Conservation (phyloP, 805 yeast species). For the Candida vaughaniae region DNA sequence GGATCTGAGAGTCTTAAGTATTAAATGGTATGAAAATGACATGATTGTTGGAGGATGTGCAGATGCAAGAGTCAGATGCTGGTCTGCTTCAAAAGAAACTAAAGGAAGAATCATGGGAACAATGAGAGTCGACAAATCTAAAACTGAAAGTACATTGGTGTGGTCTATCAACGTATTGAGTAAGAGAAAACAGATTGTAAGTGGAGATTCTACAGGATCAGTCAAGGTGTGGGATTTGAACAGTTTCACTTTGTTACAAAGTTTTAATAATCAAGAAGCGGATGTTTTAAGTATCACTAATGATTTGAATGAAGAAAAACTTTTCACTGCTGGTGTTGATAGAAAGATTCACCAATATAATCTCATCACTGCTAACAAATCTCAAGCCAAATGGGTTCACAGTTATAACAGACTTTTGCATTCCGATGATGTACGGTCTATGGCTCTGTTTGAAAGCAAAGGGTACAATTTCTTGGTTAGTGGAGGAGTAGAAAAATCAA, state of each 20-base stretch:
- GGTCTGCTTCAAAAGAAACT: constrained; percentile 52
- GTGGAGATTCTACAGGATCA: constrained; percentile 95
- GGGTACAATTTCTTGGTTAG: constrained; percentile 68
- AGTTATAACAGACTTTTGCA: constrained; percentile 77
- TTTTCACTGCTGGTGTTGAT: constrained; percentile 92
- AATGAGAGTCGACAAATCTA: constrained; percentile 88
- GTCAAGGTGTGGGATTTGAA: constrained; percentile 90
- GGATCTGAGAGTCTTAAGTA: constrained; percentile 72
- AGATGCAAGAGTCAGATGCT: constrained; percentile 85
- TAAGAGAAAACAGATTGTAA: constrained; percentile 69
- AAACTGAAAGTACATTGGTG: constrained; percentile 81
- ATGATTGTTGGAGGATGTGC: constrained; percentile 90
- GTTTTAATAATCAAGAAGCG: constrained; percentile 83
- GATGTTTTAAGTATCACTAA: constrained; percentile 76
- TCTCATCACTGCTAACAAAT: constrained; percentile 30
- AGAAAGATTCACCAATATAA: constrained; percentile 79
- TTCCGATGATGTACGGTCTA: constrained; percentile 79
- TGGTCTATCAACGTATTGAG: constrained; percentile 80
- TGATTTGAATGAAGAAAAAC: constrained; percentile 57
- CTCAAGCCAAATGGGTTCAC: constrained; percentile 65
- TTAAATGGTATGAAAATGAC: constrained; percentile 71
- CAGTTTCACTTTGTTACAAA: constrained; percentile 73
- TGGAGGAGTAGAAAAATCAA: constrained; percentile 78
- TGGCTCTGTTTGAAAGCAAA: constrained; percentile 67
- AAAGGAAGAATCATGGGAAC: constrained; percentile 75